Evolutionary conservation across 2,329 filamentous ascomycete genomes (phyloP), one percentile per base, ranked within the genome.

Genomic region (Talaromyces albobiverticillius): DNA sequence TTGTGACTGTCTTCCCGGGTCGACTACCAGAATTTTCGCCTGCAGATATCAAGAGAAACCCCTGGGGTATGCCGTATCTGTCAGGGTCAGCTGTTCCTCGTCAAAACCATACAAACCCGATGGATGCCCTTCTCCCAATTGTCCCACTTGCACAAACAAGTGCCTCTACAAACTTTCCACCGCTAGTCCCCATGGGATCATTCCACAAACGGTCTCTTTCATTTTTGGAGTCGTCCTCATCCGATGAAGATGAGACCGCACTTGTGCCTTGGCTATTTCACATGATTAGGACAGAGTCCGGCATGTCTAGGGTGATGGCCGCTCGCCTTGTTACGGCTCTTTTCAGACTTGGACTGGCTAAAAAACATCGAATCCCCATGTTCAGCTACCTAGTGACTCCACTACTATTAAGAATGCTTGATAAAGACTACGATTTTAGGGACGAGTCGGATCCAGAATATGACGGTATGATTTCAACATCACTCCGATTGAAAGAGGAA

Each of bases 211-310:
- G 67, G 51, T 65, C 67, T 47, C 65, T 67, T 22, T 67, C 67
- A 1, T 61, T 67, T 31, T 60, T 65, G 25, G 68, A 71, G n/a
- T 72, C 77, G 4, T 62, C 67, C 3, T 70, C 76, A 5, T 58
- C 67, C 0, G 83, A 87, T 47, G 83, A 88, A 9, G 73, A 82
- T 2, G 89, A 93, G 67, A 89, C 82, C 56, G 82, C 86, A 2
- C 72, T 92, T 18, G 78, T 92, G 36, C 83, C 88, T 1, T 92
- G 88, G 85, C 79, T 94, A 16, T 80, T 93, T 42, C 77, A 82
- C 47, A 68, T 88, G 42, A 77, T 84, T 43, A 79, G 88, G 59
- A 78, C 80, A 13, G 77, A 80, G 22, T 69, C 72, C 45, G 82
- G 82, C 25, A 74, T 82, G 58, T 81, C 84, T 53, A 79, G 86